Conservation (phyloP, 208 protist species). For the Trypanosoma theileri region DNA sequence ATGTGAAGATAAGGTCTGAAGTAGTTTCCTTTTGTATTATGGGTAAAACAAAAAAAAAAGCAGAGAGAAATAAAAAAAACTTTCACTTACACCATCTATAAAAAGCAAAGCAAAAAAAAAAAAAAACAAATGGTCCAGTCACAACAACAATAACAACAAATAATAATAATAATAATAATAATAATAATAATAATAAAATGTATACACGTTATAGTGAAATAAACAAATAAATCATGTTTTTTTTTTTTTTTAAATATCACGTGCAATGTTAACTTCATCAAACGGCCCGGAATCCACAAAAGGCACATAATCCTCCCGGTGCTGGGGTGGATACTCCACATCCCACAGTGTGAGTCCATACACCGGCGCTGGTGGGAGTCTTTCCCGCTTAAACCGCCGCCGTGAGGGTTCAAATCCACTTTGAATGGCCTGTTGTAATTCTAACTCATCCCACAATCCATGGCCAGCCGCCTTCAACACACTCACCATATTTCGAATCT, state of each 20-base stretch:
- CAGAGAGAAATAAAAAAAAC: slow-evolving; percentile 13
- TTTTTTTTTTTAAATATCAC: slow-evolving; percentile 29
- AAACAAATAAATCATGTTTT: slow-evolving; percentile 14
- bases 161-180: no score
- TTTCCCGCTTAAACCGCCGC: slow-evolving; percentile 65
- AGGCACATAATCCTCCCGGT: slow-evolving; percentile 58
- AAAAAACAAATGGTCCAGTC: neutral
- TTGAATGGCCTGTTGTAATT: slow-evolving; percentile 72
- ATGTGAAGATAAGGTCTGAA: no score
- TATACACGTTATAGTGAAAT: neutral
- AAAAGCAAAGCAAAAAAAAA: slow-evolving; percentile 18
- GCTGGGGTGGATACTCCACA: slow-evolving; percentile 72
- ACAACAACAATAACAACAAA: neutral
- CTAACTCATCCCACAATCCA: slow-evolving; percentile 81
- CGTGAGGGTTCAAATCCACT: slow-evolving; percentile 76
- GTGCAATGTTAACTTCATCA: slow-evolving; percentile 59
- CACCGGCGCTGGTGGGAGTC: slow-evolving; percentile 70
- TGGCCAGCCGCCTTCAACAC: slow-evolving; percentile 75
- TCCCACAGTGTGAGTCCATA: slow-evolving; percentile 88
- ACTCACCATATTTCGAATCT: slow-evolving; percentile 88
- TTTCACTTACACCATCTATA: slow-evolving; percentile 4
- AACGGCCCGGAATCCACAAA: slow-evolving; percentile 80
- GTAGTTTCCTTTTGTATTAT: no score
- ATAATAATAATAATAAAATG: no score
- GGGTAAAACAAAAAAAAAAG: slow-evolving; percentile 10